These are phyloP conservation scores for Epichloe baconii DNA, from an alignment of 2,329 filamentous ascomycete genomes.

Conservation along the genomic window DNA sequence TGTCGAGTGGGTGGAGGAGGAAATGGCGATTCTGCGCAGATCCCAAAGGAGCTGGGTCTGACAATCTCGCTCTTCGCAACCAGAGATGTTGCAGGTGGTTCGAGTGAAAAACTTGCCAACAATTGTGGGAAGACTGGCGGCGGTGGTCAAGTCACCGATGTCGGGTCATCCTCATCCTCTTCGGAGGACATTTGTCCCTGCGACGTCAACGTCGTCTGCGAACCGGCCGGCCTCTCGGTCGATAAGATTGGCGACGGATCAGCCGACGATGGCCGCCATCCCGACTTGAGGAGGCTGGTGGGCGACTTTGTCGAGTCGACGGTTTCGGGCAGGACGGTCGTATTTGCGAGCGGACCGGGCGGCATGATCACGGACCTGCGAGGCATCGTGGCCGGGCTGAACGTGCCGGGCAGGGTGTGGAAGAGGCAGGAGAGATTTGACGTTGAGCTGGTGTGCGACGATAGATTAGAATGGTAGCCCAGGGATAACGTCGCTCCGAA, in stretches of 20 bases:
- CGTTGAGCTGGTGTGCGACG: conserved; percentile 45
- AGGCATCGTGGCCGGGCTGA: conserved; percentile 37
- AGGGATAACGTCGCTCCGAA: too few relatives aligned
- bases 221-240: conserved; percentile 13
- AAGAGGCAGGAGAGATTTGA: conserved; percentile 41
- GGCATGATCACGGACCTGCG: conserved; percentile 47
- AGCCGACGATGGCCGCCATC: conserved; percentile 23
- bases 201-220: conserved; percentile 7
- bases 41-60: conserved; percentile 26
- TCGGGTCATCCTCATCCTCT: conserved; percentile 10
- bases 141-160: conserved; percentile 8
- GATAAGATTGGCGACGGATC: conserved; percentile 16
- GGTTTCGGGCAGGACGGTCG: conserved; percentile 34
- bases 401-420: conserved; percentile 42
- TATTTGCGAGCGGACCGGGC: conserved; percentile 48
- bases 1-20: conserved; percentile 42
- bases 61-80: conserved; percentile 47
- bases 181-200: conserved; percentile 16
- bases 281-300: conserved; percentile 34
- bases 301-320: conserved; percentile 34
- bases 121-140: background rate
- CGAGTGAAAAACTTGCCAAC: conserved; percentile 10
- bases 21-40: conserved; percentile 37
- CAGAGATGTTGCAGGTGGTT: conserved; percentile 24
- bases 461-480: conserved; percentile 39